These are phyloP conservation scores for Mikania micrantha DNA, from an alignment of 129 eudicot genomes.

Conservation along the genomic window DNA sequence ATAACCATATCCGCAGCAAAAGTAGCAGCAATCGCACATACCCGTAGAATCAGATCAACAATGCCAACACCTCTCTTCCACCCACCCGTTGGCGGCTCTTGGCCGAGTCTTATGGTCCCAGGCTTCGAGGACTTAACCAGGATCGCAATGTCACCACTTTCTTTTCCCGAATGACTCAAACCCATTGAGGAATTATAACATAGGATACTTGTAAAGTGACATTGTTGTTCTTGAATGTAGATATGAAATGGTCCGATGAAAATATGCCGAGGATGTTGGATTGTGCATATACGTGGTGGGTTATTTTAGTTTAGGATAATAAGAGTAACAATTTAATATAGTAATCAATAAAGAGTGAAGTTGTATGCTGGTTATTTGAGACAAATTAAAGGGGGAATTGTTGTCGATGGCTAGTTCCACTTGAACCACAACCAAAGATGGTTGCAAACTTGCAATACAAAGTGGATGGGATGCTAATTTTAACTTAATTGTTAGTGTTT, in stretches of 20 bases:
- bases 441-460: not conserved
- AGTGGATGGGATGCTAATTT: not conserved
- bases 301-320: conserved; percentile 18
- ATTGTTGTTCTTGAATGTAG: not conserved
- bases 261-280: not conserved
- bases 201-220: not conserved
- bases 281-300: conserved; percentile 27
- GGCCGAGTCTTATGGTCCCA: conserved; percentile 23
- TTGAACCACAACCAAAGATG: not conserved
- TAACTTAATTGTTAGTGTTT: too few relatives aligned
- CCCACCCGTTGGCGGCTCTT: conserved; percentile 11
- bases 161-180: conserved; percentile 28
- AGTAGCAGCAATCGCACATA: conserved; percentile 45
- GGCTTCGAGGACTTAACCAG: conserved; percentile 39
- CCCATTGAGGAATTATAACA: conserved; percentile 19
- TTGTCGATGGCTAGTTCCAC: conserved; percentile 28
- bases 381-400: conserved; percentile 24
- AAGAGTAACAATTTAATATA: too few relatives aligned
- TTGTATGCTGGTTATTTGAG: too few relatives aligned
- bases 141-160: conserved; percentile 41
- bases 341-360: not conserved
- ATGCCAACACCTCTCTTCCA: conserved; percentile 57
- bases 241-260: conserved; percentile 8
- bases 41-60: conserved; percentile 53
- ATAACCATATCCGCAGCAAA: conserved; percentile 52